phyloP scores from a whole-genome alignment of 2,329 filamentous ascomycete genomes.

The Aureobasidium uvarum region DNA sequence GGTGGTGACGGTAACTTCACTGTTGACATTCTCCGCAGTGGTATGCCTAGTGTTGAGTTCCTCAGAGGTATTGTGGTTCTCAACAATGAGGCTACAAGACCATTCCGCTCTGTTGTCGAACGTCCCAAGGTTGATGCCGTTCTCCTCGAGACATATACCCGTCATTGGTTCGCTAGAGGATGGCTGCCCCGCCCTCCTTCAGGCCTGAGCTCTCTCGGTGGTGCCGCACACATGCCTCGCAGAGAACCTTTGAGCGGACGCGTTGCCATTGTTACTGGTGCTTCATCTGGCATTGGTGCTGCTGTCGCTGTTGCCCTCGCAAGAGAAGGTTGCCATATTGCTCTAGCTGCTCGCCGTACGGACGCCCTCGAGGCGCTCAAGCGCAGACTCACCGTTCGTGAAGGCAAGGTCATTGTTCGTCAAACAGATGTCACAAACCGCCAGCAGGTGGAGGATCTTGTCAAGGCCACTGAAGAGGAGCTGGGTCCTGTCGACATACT shows the following conservation, averaged over 20 bases:
- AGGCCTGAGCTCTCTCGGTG: conserved; percentile 48
- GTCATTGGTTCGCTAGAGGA: conserved; percentile 76
- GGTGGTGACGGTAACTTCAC: conserved; percentile 71
- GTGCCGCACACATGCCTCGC: conserved; percentile 46
- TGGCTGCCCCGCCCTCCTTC: conserved; percentile 67
- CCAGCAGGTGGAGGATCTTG: conserved; percentile 64
- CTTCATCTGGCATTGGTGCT: conserved; percentile 75
- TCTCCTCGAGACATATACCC: conserved; percentile 73
- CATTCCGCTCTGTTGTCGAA: conserved; percentile 58
- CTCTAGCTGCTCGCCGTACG: conserved; percentile 67
- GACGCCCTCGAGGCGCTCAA: conserved; percentile 68
- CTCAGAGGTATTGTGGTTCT: conserved; percentile 69
- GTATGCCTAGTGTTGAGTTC: conserved; percentile 74
- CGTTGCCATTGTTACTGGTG: conserved; percentile 74
- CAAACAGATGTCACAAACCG: conserved; percentile 71
- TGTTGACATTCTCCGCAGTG: conserved; percentile 73
- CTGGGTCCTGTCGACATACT: conserved; percentile 75
- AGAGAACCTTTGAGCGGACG: conserved; percentile 63
- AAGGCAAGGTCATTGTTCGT: conserved; percentile 65
- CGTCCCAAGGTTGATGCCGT: conserved; percentile 67
- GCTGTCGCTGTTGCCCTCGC: conserved; percentile 69
- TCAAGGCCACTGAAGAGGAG: conserved; percentile 57
- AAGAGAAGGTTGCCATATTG: conserved; percentile 68
- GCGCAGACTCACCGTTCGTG: conserved; percentile 55
- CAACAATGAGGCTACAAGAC: conserved; percentile 65